These are phyloP conservation scores for Saccharomyces hybrid DNA, from an alignment of 1,139 yeast genomes.

Conservation along the genomic window DNA sequence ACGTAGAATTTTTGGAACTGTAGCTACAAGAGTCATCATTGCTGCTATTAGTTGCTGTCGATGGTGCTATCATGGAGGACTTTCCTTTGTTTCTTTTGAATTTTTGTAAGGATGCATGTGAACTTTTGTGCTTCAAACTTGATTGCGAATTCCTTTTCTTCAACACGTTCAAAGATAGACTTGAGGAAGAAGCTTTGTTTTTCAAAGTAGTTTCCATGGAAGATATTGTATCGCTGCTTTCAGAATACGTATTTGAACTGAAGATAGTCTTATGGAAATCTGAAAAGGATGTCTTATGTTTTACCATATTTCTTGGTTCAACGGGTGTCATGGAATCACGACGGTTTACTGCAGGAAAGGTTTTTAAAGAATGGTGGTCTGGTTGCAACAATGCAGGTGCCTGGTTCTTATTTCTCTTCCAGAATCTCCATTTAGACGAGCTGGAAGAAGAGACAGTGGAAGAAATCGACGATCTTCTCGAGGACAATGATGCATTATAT, in stretches of 20 bases:
- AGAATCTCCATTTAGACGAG: conserved; percentile 30
- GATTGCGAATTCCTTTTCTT: conserved; percentile 26
- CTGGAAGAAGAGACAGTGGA: conserved; percentile 1
- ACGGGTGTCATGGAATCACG: background rate
- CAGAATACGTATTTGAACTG: conserved; percentile 4
- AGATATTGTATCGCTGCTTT: conserved; percentile 1
- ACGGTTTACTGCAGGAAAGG: background rate
- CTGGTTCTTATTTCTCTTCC: conserved; percentile 21
- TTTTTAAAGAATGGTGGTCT: conserved; percentile 11
- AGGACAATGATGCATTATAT: conserved; percentile 6
- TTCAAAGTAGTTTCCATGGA: conserved; percentile 11
- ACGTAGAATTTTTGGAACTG: conserved; percentile 5
- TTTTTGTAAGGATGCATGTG: conserved; percentile 30
- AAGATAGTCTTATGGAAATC: conserved; percentile 18
- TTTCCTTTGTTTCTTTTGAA: conserved; percentile 23
- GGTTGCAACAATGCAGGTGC: background rate
- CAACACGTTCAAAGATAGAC: conserved; percentile 20
- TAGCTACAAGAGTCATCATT: conserved; percentile 13
- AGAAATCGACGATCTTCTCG: conserved; percentile 14
- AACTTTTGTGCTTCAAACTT: conserved; percentile 26
- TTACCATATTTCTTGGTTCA: background rate
- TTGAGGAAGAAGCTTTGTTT: conserved; percentile 25
- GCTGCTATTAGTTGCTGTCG: conserved; percentile 5
- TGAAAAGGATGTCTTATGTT: conserved; percentile 13
- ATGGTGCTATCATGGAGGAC: conserved; percentile 12